phyloP scores from a whole-genome alignment of 2,329 filamentous ascomycete genomes.

The Acrocalymma vagum region DNA sequence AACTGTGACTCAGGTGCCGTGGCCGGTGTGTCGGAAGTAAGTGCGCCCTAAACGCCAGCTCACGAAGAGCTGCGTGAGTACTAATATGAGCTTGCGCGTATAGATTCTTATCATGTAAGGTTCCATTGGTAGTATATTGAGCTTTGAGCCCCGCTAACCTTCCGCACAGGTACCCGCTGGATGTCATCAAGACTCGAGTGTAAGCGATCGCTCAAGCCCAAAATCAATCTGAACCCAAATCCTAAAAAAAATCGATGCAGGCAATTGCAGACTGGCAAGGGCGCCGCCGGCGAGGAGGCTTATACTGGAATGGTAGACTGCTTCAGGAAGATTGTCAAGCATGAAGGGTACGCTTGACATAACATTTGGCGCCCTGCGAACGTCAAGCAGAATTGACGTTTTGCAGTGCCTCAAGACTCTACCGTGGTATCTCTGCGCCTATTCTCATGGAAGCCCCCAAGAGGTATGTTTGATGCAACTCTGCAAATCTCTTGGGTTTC shows the following conservation, averaged over 20 bases:
- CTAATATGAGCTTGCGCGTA: slow-evolving; percentile 35
- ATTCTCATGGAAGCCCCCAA: slow-evolving; percentile 98
- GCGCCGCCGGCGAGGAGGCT: slow-evolving; percentile 76
- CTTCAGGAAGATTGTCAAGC: slow-evolving; percentile 94
- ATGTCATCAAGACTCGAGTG: slow-evolving; percentile 98
- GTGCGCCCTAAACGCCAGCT: slow-evolving; percentile 42
- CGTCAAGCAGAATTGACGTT: slow-evolving; percentile 18
- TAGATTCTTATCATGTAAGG: slow-evolving; percentile 89
- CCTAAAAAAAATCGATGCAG: slow-evolving; percentile 62
- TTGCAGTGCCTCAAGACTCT: slow-evolving; percentile 81
- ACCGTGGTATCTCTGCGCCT: slow-evolving; percentile 93
- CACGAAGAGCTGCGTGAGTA: slow-evolving; percentile 17
- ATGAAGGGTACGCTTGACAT: slow-evolving; percentile 77
- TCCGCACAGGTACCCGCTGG: slow-evolving; percentile 86
- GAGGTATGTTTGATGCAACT: slow-evolving; percentile 53
- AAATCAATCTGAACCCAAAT: slow-evolving; percentile 7
- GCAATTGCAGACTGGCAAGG: slow-evolving; percentile 83
- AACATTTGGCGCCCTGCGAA: slow-evolving; percentile 1
- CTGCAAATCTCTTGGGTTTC: not conserved
- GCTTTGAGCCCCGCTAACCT: too few species aligned
- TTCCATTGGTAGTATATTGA: slow-evolving; percentile 6
- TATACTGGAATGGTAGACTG: slow-evolving; percentile 99
- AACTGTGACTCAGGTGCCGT: slow-evolving; percentile 73
- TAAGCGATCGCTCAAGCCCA: slow-evolving; percentile 58
- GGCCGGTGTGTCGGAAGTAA: slow-evolving; percentile 95